Evolutionary conservation across 2,329 filamentous ascomycete genomes (phyloP).

Genomic region (Chaetothyriales sp.): DNA sequence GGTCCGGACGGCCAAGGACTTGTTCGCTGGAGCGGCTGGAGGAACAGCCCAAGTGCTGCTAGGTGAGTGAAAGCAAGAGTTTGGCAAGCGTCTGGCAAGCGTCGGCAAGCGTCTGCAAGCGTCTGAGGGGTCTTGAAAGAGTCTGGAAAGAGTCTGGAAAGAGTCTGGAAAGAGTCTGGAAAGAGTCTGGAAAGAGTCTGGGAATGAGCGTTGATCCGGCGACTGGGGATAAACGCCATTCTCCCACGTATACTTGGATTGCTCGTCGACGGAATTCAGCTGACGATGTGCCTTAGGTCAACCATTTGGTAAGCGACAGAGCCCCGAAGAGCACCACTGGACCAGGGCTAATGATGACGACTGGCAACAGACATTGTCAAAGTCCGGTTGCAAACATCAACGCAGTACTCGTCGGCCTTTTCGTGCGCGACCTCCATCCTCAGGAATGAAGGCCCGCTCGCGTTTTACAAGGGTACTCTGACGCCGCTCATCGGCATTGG

Average conservation of each 20-base stretch:
- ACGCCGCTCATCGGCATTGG: conserved; percentile 92
- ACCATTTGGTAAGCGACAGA: conserved; percentile 44
- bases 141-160: neutral
- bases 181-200: neutral
- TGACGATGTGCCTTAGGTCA: conserved; percentile 35
- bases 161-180: neutral
- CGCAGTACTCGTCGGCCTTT: conserved; percentile 65
- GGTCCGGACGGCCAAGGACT: conserved; percentile 65
- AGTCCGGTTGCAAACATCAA: conserved; percentile 84
- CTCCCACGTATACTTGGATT: neutral
- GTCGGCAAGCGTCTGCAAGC: neutral
- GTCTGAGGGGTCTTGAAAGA: too few relatives aligned
- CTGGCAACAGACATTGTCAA: conserved; percentile 69
- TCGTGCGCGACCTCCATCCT: conserved; percentile 73
- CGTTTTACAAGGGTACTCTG: conserved; percentile 97
- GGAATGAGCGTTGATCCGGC: neutral
- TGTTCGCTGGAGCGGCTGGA: conserved; percentile 79
- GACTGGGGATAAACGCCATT: neutral
- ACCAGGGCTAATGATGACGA: conserved; percentile 4
- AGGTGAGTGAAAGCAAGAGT: conserved; percentile 44
- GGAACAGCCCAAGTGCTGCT: conserved; percentile 89
- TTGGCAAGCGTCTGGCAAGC: neutral
- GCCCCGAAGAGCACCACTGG: conserved; percentile 8
- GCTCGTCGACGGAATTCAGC: neutral
- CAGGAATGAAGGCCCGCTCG: conserved; percentile 70